Percentiles rank a stretch among this genome's conserved stretches.
Evolutionary conservation across 345 rosid species (phyloP).

Genomic region (Adansonia digitata): DNA sequence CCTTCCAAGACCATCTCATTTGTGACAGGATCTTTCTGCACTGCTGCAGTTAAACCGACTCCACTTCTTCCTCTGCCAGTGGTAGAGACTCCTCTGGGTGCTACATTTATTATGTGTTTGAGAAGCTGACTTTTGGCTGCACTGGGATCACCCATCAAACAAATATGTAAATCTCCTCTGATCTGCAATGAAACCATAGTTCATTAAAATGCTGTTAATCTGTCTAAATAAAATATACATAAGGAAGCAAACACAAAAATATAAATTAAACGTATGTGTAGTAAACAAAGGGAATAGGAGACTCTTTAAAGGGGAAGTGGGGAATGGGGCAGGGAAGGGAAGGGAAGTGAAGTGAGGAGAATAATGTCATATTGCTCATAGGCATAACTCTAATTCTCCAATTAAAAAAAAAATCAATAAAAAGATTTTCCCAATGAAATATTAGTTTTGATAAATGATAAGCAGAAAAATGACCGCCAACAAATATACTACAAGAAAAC

Average conservation of each 20-base stretch:
- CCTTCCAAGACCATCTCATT: constrained; percentile 99
- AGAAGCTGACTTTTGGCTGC: constrained; percentile 99
- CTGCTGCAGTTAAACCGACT: constrained; percentile 98
- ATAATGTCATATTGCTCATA: neutral
- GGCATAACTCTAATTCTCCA: constrained; percentile 10
- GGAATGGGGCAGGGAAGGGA: too few relatives aligned
- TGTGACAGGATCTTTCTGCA: constrained; percentile 91
- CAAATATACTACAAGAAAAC: neutral
- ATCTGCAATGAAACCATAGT: constrained; percentile 50
- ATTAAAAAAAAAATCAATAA: neutral
- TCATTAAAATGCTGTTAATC: neutral
- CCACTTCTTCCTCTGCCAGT: constrained; percentile 99
- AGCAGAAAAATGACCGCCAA: neutral
- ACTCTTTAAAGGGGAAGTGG: neutral
- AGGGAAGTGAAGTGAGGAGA: neutral
- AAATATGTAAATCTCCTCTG: constrained; percentile 91
- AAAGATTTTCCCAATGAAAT: neutral
- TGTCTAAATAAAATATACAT: neutral
- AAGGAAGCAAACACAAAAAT: neutral
- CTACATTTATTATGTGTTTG: constrained; percentile 93
- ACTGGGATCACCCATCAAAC: constrained; percentile 99
- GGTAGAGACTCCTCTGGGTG: constrained; percentile 91
- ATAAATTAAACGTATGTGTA: constrained; percentile 1
- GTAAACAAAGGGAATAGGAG: too few relatives aligned
- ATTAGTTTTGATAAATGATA: neutral